These are phyloP conservation scores for Termitomyces heimii DNA, from an alignment of 768 basidiomycete genomes.

Conservation along the genomic window DNA sequence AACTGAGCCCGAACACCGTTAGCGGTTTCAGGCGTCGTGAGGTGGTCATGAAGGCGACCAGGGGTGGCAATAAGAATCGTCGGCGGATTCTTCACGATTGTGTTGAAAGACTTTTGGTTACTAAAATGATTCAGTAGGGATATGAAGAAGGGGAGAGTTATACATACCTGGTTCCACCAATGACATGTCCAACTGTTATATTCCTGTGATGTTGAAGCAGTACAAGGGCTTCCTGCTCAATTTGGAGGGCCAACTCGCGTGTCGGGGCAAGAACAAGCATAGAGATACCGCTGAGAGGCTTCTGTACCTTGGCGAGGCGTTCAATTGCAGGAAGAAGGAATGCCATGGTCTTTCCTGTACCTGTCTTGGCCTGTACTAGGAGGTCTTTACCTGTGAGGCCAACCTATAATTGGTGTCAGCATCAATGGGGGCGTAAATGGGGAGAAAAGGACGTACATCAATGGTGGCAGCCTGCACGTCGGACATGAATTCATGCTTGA, in stretches of 20 bases:
- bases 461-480: conserved; percentile 47
- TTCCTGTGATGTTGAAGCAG: conserved; percentile 31
- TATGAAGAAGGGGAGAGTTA: not conserved
- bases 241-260: conserved; percentile 67
- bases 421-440: not conserved
- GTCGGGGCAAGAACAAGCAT: conserved; percentile 69
- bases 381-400: conserved; percentile 39
- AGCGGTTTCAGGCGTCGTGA: conserved; percentile 28
- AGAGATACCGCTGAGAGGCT: conserved; percentile 31
- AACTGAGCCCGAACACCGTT: conserved; percentile 22
- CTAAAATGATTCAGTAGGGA: not conserved
- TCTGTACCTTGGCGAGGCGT: conserved; percentile 40
- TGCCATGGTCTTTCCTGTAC: conserved; percentile 45
- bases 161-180: conserved; percentile 49
- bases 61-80: conserved; percentile 72
- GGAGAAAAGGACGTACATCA: conserved; percentile 18
- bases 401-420: conserved; percentile 17
- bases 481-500: conserved; percentile 39
- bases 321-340: conserved; percentile 76
- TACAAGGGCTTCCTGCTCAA: conserved; percentile 55
- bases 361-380: conserved; percentile 51
- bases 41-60: conserved; percentile 67
- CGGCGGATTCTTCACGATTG: conserved; percentile 21
- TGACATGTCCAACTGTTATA: conserved; percentile 40
- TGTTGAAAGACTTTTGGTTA: conserved; percentile 6